Evolutionary conservation across 2,329 filamentous ascomycete genomes (phyloP), one percentile per base, ranked within the genome.

Genomic region (Diaporthe caulivora): DNA sequence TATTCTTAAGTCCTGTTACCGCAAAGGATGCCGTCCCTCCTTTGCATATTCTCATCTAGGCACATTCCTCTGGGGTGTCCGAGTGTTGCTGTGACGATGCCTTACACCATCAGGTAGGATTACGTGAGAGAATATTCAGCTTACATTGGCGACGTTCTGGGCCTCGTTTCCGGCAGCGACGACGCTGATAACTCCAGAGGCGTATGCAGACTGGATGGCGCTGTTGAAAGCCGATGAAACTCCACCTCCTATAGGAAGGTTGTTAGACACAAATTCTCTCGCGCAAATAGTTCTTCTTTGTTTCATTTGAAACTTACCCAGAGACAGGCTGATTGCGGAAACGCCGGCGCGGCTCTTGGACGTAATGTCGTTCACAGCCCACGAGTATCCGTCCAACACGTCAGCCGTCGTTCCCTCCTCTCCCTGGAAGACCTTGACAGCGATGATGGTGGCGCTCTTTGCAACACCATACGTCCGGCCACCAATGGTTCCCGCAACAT

Each of bases 131-230:
- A 13, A 17, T 2, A 8, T 51, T 26, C 13, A 37, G 11, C 60
- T 37, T 13, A 51, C 62, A 58, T 79, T 77, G 17, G 74, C 72
- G 0, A 82, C 82, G 62, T 83, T 77, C 31, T 71, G 75, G 42
- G 78, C 77, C 17, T 80, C 77, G 73, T 87, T 87, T 9, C 85
- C 85, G 5, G 85, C 85, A 3, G 85, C 84, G 11, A 85, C 84
- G 49, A 82, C 83, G 29, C 84, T 81, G 13, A 82, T 81, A 70
- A 87, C 77, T 17, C 84, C 85, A 1, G 75, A 75, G 9, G 76
- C 73, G 67, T 81, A 80, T 21, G 82, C 81, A 42, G 76, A 78
- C 55, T 80, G 78, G 62, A 85, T 80, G 17, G 83, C 83, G 42
- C 74, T 76, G 78, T 86, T 87, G 72, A 85, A 76, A 21, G 84